These are phyloP conservation scores for Trypanosoma theileri DNA, from an alignment of 208 protist species.

Conservation along the genomic window DNA sequence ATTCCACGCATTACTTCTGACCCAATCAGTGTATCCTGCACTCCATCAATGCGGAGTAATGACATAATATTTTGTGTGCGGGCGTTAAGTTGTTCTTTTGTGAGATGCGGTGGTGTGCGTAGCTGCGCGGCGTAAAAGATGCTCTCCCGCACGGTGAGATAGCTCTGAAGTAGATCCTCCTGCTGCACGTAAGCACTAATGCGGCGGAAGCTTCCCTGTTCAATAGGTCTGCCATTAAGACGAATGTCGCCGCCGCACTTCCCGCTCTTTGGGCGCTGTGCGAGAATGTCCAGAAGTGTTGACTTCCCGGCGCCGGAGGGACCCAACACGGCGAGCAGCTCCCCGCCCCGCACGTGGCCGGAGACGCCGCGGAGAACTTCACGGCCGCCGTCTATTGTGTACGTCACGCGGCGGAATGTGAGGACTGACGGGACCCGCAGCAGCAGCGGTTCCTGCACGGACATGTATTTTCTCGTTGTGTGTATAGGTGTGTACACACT, in stretches of 20 bases:
- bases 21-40: constrained; percentile 49
- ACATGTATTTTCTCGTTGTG: no score
- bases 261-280: constrained; percentile 39
- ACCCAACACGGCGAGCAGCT: constrained; percentile 73
- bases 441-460: no score
- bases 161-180: constrained; percentile 69
- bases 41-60: constrained; percentile 55
- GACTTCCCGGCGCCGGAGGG: constrained; percentile 82
- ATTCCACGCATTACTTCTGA: constrained; percentile 52
- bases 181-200: constrained; percentile 78
- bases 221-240: constrained; percentile 46
- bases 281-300: constrained; percentile 76
- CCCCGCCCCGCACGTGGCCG: constrained; percentile 54
- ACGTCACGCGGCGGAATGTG: constrained; percentile 58
- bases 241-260: constrained; percentile 36
- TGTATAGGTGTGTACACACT: no score
- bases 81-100: constrained; percentile 15
- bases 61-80: constrained; percentile 29
- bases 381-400: constrained; percentile 23
- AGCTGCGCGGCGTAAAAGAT: constrained; percentile 67
- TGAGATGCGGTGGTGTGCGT: constrained; percentile 39
- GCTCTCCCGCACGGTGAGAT: constrained; percentile 69
- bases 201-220: constrained; percentile 34
- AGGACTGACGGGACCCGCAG: constrained; percentile 8
- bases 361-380: constrained; percentile 51